A percentile compares a stretch with the other conserved stretches of the same genome.
phyloP scores from a whole-genome alignment of 805 yeast genomes.

The Myxozyma kluyveri region DNA sequence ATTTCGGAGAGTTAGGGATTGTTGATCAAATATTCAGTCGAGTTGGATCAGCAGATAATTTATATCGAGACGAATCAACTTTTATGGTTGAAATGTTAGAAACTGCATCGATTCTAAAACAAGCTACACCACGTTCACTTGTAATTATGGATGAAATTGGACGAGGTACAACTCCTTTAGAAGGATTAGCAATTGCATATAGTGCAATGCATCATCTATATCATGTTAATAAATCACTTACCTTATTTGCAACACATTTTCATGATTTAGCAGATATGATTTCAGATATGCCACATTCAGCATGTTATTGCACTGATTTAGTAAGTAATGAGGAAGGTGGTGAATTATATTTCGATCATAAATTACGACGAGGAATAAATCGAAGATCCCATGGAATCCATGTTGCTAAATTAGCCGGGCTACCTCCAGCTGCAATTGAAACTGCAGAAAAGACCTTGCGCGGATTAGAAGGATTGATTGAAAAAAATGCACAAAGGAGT shows the following conservation, averaged over 20 bases:
- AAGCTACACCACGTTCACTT: slow-evolving; percentile 64
- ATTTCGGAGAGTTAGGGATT: slow-evolving; percentile 59
- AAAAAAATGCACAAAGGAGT: not conserved
- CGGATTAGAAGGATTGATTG: not conserved
- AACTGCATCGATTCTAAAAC: slow-evolving; percentile 63
- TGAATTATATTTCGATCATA: slow-evolving; percentile 21
- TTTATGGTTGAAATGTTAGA: slow-evolving; percentile 93
- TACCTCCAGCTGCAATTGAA: slow-evolving; percentile 20
- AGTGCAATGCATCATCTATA: slow-evolving; percentile 63
- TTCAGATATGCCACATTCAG: slow-evolving; percentile 9
- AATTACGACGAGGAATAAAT: slow-evolving; percentile 26
- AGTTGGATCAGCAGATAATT: slow-evolving; percentile 69
- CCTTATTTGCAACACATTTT: slow-evolving; percentile 89
- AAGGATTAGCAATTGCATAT: slow-evolving; percentile 82
- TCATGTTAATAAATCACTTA: slow-evolving; percentile 57
- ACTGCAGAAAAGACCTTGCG: slow-evolving; percentile 12
- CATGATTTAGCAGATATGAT: slow-evolving; percentile 38
- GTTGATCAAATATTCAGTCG: slow-evolving; percentile 79
- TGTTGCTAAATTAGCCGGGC: slow-evolving; percentile 28
- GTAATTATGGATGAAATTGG: slow-evolving; percentile 87
- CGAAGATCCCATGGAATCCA: slow-evolving; percentile 28
- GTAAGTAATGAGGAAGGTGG: slow-evolving; percentile 17
- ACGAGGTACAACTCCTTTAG: slow-evolving; percentile 80
- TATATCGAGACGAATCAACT: slow-evolving; percentile 75
- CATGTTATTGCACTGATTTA: slow-evolving; percentile 27